Conservation (phyloP, 2,329 filamentous ascomycete species). For the Beauveria rudraprayagi region DNA sequence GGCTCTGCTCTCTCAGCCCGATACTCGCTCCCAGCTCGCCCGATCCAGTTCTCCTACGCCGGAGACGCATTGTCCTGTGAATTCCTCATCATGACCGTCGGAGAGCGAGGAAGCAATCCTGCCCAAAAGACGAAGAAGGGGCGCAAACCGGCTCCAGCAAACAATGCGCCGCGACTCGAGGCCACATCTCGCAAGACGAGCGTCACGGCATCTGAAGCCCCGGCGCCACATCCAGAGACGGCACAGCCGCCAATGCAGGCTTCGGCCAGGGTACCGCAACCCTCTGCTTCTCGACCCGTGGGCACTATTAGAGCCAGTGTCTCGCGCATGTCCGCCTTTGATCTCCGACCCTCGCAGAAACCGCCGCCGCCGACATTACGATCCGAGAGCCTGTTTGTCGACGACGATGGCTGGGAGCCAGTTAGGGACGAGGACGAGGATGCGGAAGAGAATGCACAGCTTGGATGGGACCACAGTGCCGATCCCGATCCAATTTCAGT, state of each 20-base stretch:
- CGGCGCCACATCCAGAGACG: slow-evolving; percentile 6
- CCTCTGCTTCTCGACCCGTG: slow-evolving; percentile 26
- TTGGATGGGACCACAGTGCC: slow-evolving; percentile 67
- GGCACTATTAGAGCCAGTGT: slow-evolving; percentile 27
- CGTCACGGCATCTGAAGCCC: slow-evolving; percentile 28
- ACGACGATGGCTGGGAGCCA: slow-evolving; percentile 70
- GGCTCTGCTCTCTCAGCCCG: slow-evolving; percentile 57
- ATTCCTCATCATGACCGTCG: slow-evolving; percentile 76
- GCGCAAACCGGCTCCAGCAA: slow-evolving; percentile 30
- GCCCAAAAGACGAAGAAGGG: slow-evolving; percentile 40
- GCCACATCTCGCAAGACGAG: slow-evolving; percentile 38
- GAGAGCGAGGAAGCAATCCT: slow-evolving; percentile 48
- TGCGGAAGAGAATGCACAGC: slow-evolving; percentile 55
- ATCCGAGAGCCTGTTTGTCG: slow-evolving; percentile 65
- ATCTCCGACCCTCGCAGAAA: slow-evolving; percentile 45
- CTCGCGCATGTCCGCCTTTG: slow-evolving; percentile 29
- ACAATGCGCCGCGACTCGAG: slow-evolving; percentile 35
- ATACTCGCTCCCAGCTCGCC: slow-evolving; percentile 64
- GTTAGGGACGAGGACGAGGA: slow-evolving; percentile 52
- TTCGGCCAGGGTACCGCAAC: slow-evolving; percentile 20
- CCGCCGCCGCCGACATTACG: slow-evolving; percentile 50
- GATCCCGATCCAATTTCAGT: slow-evolving; percentile 47
- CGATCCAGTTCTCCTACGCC: slow-evolving; percentile 65
- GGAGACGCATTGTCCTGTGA: slow-evolving; percentile 63
- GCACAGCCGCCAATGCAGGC: slow-evolving; percentile 15